Percentiles rank a stretch among this genome's conserved stretches.
Conservation (phyloP, 768 basidiomycete genomes). For the Rhizopogon salebrosus region DNA sequence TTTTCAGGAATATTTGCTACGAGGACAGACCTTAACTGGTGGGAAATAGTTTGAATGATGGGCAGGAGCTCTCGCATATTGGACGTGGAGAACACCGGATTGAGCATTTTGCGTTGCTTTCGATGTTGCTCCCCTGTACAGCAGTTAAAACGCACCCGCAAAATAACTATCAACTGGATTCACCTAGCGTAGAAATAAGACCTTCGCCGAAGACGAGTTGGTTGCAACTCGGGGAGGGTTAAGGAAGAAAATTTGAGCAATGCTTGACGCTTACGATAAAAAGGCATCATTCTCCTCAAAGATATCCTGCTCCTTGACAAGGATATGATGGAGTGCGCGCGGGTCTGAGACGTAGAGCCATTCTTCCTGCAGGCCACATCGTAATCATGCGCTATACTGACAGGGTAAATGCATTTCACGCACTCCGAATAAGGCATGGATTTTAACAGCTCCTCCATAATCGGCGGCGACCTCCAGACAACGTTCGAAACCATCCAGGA, state of each 20-base stretch:
- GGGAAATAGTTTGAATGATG: background rate
- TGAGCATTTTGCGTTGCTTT: slow-evolving; percentile 39
- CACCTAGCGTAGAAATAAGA: background rate
- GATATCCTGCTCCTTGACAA: slow-evolving; percentile 19
- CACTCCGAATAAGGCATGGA: slow-evolving; percentile 13
- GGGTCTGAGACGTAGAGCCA: slow-evolving; percentile 22
- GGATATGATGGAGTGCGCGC: slow-evolving; percentile 20
- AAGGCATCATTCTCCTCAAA: slow-evolving; percentile 19
- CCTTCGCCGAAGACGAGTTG: slow-evolving; percentile 19
- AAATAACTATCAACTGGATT: background rate
- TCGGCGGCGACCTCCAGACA: background rate
- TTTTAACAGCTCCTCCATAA: slow-evolving; percentile 40
- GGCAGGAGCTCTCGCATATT: slow-evolving; percentile 34
- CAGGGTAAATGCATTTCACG: background rate
- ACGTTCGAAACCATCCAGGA: too few species aligned
- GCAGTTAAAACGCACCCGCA: background rate
- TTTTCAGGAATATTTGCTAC: background rate
- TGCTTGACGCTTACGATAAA: slow-evolving; percentile 8
- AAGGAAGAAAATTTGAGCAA: background rate
- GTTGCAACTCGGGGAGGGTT: background rate
- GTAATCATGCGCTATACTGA: slow-evolving; percentile 17
- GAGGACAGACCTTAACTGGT: background rate
- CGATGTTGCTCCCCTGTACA: slow-evolving; percentile 34
- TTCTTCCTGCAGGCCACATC: background rate
- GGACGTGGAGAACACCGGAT: slow-evolving; percentile 37